Conservation (phyloP, 768 basidiomycete species). For the Tricholomella constricta region DNA sequence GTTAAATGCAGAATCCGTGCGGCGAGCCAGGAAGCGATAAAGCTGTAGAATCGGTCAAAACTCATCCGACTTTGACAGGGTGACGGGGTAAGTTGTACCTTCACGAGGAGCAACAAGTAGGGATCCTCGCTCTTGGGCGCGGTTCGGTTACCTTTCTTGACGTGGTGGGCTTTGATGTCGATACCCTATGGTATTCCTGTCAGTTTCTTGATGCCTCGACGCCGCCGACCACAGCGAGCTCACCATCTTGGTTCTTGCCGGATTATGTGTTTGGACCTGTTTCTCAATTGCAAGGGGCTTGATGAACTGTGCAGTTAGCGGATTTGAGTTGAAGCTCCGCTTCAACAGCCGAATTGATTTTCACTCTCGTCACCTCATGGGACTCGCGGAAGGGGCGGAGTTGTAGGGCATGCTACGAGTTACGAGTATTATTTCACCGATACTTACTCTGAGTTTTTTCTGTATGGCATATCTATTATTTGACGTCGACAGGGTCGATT, state of each 20-base stretch:
- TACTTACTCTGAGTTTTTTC: background rate
- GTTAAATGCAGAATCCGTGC: constrained; percentile 96
- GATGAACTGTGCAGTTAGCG: constrained; percentile 64
- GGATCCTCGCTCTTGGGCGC: constrained; percentile 99
- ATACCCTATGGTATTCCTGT: constrained; percentile 69
- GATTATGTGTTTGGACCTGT: constrained; percentile 52
- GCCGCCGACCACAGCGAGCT: constrained; percentile 49
- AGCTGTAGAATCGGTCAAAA: constrained; percentile 54
- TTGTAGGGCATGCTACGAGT: background rate
- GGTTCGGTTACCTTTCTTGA: constrained; percentile 94
- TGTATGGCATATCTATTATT: background rate
- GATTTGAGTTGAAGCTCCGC: constrained; percentile 47
- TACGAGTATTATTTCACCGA: too few relatives aligned
- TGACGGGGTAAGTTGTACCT: constrained; percentile 54
- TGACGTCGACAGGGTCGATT: background rate
- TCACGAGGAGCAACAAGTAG: constrained; percentile 96
- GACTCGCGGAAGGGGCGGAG: background rate
- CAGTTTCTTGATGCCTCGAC: constrained; percentile 16
- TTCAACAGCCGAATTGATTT: constrained; percentile 19
- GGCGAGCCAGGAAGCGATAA: constrained; percentile 97
- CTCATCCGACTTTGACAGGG: constrained; percentile 7
- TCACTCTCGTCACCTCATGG: background rate
- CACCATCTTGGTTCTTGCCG: constrained; percentile 81
- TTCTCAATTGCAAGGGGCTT: constrained; percentile 50
- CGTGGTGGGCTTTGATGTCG: constrained; percentile 95